Evolutionary conservation across 2,329 filamentous ascomycete genomes (phyloP).

Genomic region (Aureobasidium leucospermi): DNA sequence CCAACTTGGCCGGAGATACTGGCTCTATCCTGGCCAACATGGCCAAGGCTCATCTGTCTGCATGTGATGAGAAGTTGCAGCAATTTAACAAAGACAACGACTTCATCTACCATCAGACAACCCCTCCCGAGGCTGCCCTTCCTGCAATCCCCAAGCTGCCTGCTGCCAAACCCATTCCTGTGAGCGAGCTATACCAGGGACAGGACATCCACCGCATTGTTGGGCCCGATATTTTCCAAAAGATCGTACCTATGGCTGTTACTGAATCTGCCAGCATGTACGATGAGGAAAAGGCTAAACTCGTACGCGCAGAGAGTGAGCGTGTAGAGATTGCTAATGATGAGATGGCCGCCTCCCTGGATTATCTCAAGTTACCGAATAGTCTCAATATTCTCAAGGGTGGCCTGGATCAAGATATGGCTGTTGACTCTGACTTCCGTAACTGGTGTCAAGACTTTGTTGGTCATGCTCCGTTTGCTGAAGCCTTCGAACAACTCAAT

Average conservation of each 20-base stretch:
- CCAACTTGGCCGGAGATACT: constrained; percentile 77
- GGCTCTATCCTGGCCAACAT: constrained; percentile 68
- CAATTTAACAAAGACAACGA: constrained; percentile 88
- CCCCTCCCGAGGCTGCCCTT: constrained; percentile 78
- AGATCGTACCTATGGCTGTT: constrained; percentile 91
- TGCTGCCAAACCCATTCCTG: constrained; percentile 92
- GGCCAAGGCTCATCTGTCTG: constrained; percentile 71
- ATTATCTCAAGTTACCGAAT: constrained; percentile 84
- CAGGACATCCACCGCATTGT: constrained; percentile 97
- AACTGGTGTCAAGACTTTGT: constrained; percentile 92
- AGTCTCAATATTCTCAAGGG: constrained; percentile 89
- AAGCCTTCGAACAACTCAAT: constrained; percentile 71
- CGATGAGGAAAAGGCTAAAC: constrained; percentile 95
- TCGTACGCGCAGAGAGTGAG: constrained; percentile 88
- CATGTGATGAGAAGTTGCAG: constrained; percentile 71
- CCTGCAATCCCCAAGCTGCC: constrained; percentile 81
- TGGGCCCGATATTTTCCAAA: constrained; percentile 91
- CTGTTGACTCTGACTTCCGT: constrained; percentile 83
- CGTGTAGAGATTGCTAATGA: constrained; percentile 86
- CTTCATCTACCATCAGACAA: constrained; percentile 92
- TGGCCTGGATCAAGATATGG: constrained; percentile 80
- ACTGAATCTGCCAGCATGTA: constrained; percentile 96
- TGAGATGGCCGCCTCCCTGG: constrained; percentile 90
- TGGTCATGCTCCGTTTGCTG: constrained; percentile 70
- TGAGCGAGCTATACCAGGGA: constrained; percentile 91